A percentile compares a stretch with the other conserved stretches of the same genome.
These are phyloP conservation scores for Cyberlindnera xishuangbannaensis DNA, from an alignment of 805 yeast species.

Conservation along the genomic window DNA sequence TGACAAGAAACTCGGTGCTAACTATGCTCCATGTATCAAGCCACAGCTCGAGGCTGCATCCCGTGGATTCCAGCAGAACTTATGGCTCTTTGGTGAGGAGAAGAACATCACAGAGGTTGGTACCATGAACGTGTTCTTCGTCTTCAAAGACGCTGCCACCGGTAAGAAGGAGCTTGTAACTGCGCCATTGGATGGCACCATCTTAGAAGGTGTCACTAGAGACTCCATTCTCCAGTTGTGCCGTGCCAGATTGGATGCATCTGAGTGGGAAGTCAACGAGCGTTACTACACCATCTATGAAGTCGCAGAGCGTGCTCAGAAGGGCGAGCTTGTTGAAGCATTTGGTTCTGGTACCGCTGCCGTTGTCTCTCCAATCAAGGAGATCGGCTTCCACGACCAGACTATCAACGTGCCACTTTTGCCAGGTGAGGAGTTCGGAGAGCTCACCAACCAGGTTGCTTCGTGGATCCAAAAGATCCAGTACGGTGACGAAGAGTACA, in stretches of 20 bases:
- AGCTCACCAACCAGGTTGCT: slow-evolving; percentile 69
- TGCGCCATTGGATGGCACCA: slow-evolving; percentile 96
- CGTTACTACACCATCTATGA: slow-evolving; percentile 79
- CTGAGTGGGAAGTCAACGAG: slow-evolving; percentile 80
- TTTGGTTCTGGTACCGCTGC: slow-evolving; percentile 99
- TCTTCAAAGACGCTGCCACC: slow-evolving; percentile 62
- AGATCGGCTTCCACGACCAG: slow-evolving; percentile 73
- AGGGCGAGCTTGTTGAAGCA: slow-evolving; percentile 87
- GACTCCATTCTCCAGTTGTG: slow-evolving; percentile 78
- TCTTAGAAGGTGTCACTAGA: slow-evolving; percentile 94
- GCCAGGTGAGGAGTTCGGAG: slow-evolving; percentile 74
- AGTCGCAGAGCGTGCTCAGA: slow-evolving; percentile 66
- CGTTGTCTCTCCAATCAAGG: slow-evolving; percentile 87
- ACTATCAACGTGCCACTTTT: slow-evolving; percentile 74
- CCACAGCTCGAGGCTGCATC: slow-evolving; percentile 89
- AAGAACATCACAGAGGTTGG: slow-evolving; percentile 91
- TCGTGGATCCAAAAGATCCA: slow-evolving; percentile 87
- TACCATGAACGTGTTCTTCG: slow-evolving; percentile 93
- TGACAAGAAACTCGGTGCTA: slow-evolving; percentile 93
- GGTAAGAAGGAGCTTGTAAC: slow-evolving; percentile 92
- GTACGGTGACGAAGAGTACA: slow-evolving; percentile 75
- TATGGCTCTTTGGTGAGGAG: slow-evolving; percentile 94
- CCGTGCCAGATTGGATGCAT: slow-evolving; percentile 63
- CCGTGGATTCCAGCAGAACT: slow-evolving; percentile 91
- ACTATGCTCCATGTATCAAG: slow-evolving; percentile 91